phyloP scores from a whole-genome alignment of 345 rosid genomes.

The Syzygium aromaticum region DNA sequence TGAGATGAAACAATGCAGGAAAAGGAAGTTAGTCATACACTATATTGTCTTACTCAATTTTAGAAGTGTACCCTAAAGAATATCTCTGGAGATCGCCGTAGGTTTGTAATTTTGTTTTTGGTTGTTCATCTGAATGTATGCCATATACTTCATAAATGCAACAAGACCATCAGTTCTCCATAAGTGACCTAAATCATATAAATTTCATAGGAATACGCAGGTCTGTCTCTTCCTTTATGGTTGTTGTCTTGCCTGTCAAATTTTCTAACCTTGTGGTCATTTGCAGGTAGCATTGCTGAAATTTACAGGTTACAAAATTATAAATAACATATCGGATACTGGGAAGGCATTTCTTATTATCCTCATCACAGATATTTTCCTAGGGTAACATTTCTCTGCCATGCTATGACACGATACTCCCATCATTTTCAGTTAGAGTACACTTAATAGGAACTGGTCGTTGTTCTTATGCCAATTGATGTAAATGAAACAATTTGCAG shows the following conservation, averaged over 20 bases:
- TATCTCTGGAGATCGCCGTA: neutral
- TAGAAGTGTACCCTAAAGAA: neutral
- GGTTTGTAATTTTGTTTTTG: neutral
- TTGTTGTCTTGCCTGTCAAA: neutral
- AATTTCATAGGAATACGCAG: neutral
- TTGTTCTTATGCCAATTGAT: neutral
- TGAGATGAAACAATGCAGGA: neutral
- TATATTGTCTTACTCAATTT: neutral
- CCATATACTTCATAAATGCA: neutral
- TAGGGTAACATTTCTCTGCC: constrained; percentile 43
- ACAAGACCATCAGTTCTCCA: neutral
- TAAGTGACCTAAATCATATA: neutral
- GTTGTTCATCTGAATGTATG: neutral
- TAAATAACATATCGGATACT: constrained; percentile 74
- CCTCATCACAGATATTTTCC: constrained; percentile 65
- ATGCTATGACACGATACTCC: neutral
- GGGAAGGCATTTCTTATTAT: constrained; percentile 91
- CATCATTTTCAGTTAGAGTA: neutral
- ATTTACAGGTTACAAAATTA: constrained; percentile 79
- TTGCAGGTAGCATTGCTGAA: constrained; percentile 90
- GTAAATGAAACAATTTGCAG: neutral
- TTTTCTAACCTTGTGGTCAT: constrained; percentile 1
- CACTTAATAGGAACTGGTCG: neutral
- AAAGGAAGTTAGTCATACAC: neutral
- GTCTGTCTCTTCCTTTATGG: neutral